These are phyloP conservation scores for Saururus chinensis DNA, from an alignment of 164 flowering plant species.

Conservation along the genomic window DNA sequence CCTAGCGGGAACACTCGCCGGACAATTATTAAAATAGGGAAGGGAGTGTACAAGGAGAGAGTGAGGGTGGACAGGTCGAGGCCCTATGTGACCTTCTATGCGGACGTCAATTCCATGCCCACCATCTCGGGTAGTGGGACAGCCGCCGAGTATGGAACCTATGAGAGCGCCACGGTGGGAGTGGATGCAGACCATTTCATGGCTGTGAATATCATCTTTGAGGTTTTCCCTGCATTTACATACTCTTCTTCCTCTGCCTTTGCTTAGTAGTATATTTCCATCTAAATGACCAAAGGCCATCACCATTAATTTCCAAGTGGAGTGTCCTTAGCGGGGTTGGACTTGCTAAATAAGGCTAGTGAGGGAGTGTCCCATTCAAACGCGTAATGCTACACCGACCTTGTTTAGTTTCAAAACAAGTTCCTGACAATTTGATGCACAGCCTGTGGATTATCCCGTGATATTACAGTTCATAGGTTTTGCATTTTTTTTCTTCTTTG, in stretches of 20 bases:
- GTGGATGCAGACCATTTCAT: slow-evolving; percentile 57
- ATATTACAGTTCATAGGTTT: too few relatives aligned
- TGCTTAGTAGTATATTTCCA: not conserved
- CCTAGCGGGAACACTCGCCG: slow-evolving; percentile 28
- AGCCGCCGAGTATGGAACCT: slow-evolving; percentile 28
- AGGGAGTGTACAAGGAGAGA: slow-evolving; percentile 67
- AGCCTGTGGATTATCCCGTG: too few relatives aligned
- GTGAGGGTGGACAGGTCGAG: slow-evolving; percentile 27
- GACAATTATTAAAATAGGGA: slow-evolving; percentile 26
- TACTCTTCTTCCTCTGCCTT: not conserved
- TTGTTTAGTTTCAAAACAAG: too few relatives aligned
- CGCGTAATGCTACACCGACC: too few relatives aligned
- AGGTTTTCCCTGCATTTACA: slow-evolving; percentile 24
- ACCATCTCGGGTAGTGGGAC: slow-evolving; percentile 60
- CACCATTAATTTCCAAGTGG: too few relatives aligned
- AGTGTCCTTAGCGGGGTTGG: too few relatives aligned
- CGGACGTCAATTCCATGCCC: slow-evolving; percentile 43
- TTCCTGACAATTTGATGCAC: too few relatives aligned
- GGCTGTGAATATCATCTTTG: slow-evolving; percentile 55
- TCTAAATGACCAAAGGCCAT: not conserved
- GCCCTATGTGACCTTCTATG: slow-evolving; percentile 53
- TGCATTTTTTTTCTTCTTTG: too few relatives aligned
- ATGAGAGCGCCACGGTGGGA: slow-evolving; percentile 58
- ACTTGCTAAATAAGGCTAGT: too few relatives aligned
- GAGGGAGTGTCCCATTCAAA: too few relatives aligned